phyloP scores from a whole-genome alignment of 2,329 filamentous ascomycete genomes.

The Pestalotiopsis sp. region DNA sequence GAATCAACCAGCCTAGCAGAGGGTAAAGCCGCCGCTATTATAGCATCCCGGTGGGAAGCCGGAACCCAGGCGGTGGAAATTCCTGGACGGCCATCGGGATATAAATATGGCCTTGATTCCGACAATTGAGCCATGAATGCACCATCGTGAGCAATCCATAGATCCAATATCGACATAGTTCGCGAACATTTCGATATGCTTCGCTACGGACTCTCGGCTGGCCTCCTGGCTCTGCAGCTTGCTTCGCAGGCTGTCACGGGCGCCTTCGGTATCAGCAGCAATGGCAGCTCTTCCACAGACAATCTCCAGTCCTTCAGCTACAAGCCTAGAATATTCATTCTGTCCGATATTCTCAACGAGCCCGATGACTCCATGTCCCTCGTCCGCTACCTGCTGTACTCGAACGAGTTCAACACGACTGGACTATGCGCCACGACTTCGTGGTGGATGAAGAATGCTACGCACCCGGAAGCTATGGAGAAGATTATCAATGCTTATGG shows the following conservation, averaged over 20 bases:
- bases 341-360: conserved; percentile 41
- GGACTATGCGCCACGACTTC: conserved; percentile 40
- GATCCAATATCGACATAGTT: background rate
- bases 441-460: conserved; percentile 36
- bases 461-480: conserved; percentile 36
- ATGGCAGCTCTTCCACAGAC: background rate
- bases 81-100: background rate
- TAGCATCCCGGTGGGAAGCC: background rate
- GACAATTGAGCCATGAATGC: background rate
- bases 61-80: background rate
- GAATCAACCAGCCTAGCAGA: background rate
- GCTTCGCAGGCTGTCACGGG: background rate
- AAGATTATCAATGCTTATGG: conserved; percentile 39
- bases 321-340: conserved; percentile 34
- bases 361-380: conserved; percentile 39
- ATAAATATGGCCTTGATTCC: background rate
- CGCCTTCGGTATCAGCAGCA: background rate
- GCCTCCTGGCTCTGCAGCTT: background rate
- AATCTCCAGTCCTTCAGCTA: conserved; percentile 8
- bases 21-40: background rate
- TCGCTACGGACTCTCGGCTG: background rate
- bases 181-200: background rate
- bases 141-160: background rate
- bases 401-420: conserved; percentile 39
- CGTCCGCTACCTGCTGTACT: conserved; percentile 38